Base-by-base conservation (phyloP, 805 yeast genomes). In the Ogataea ramenticola region DNA sequence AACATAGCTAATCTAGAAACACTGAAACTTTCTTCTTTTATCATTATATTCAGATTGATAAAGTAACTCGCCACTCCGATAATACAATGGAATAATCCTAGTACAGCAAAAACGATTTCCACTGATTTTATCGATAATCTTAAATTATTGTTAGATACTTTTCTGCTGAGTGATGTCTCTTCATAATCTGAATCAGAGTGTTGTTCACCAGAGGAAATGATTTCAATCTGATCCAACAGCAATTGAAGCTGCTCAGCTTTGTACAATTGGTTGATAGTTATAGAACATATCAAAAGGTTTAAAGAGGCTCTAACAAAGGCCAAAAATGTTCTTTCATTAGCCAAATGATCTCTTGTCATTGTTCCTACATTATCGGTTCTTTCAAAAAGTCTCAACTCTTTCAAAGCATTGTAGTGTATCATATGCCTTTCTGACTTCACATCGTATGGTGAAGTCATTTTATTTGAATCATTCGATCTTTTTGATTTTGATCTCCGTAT, bases 291-390 rank as follows among this genome's bases (percentile, higher is more conserved):
- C 15, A 70, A 55, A 43, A 70, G 65, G 35, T 68, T 62, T 19
- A 71, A 49, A 0, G 70, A 60, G 0, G 73, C 65, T 27, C 78
- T 57, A 15, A 68, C 44, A 68, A 75, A 73, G 0, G 79, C 76
- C 17, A 74, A 56, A 44, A 64, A 72, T 4, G 77, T 69, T 34
- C 79, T 57, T 47, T 74, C 79, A 47, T 72, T 74, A 20, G 79
- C 77, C 56, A 74, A 46, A 22, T 36, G 76, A 51, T 71, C 76
- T 46, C 76, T 54, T 12, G 72, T 68, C n/a, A 66, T 67, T 2
- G 71, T 52, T 3, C 71, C 73, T 33, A 64, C 60, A 46, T 67
- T 67, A 43, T 34, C 37, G 11, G 37, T 19, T 17, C 19, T 34
- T 34, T 34, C 66, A 70, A 3, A 46, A 40, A 29, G 27, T 11